These are phyloP conservation scores for Barnettozyma hawaiiensis DNA, from an alignment of 1,139 yeast species.

Conservation along the genomic window DNA sequence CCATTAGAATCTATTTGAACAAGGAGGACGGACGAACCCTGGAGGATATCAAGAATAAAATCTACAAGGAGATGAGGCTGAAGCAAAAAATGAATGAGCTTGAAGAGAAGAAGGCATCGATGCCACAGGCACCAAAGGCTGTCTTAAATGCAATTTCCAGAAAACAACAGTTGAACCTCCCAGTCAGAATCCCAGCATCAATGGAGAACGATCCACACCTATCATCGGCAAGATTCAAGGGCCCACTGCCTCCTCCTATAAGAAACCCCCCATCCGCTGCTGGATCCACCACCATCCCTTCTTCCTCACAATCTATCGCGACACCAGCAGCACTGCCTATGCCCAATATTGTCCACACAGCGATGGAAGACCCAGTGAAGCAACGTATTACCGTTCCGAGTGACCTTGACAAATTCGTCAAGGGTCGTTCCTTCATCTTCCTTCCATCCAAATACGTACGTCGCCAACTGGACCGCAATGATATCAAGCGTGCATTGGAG, in stretches of 20 bases:
- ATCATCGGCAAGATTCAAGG: not conserved
- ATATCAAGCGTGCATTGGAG: slow-evolving; percentile 46
- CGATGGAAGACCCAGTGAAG: not conserved
- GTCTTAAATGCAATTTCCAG: slow-evolving; percentile 15
- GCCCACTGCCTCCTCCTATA: not conserved
- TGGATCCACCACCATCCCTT: not conserved
- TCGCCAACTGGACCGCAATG: slow-evolving; percentile 46
- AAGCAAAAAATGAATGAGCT: slow-evolving; percentile 15
- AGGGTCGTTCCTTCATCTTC: slow-evolving; percentile 50
- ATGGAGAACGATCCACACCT: not conserved
- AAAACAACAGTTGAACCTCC: slow-evolving; percentile 4
- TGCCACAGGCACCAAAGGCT: slow-evolving; percentile 22
- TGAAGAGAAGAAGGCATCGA: slow-evolving; percentile 12
- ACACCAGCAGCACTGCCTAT: not conserved
- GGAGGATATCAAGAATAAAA: slow-evolving; percentile 23
- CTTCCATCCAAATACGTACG: slow-evolving; percentile 52
- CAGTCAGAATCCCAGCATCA: not conserved
- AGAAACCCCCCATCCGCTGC: not conserved
- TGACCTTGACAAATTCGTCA: slow-evolving; percentile 43
- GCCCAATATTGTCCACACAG: not conserved
- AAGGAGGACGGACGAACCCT: slow-evolving; percentile 24
- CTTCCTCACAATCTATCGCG: not conserved
- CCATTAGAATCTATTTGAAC: slow-evolving; percentile 30
- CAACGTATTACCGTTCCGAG: slow-evolving; percentile 30
- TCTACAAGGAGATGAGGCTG: slow-evolving; percentile 19